Base-by-base conservation (phyloP, 768 basidiomycete genomes). In the Tylopilus vinaceipallidus region DNA sequence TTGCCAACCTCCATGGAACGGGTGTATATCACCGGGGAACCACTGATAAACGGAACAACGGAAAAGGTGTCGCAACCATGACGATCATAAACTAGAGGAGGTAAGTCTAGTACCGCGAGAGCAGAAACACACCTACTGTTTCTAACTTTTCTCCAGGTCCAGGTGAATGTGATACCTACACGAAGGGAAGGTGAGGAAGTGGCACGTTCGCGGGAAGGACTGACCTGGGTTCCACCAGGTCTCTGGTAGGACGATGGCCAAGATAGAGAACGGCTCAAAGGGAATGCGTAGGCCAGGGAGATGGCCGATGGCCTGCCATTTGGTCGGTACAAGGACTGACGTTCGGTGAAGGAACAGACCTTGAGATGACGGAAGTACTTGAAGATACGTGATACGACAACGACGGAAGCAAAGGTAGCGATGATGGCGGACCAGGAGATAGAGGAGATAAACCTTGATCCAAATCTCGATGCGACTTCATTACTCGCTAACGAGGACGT, bases 61-160 rank as follows among this genome's bases (percentile, higher is more conserved):
- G 57, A 63, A 27, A 63, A 52, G 6, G 58, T 63, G 43, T 63
- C 55, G 19, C 42, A 45, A 4, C 52, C 49, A 56, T 53, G 52
- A 36, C 36, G 54, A 37, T 19, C 32, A 35, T 63, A 63, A 37
- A 62, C 62, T 64, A 29, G 8, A 20, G 34, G 23, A 39, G 10
- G 22, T 51, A 42, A 51, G 49, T 24, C 10, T 3, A 20, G 7
- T 22, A 13, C 4, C 14, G 10, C 42, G n/a, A 30, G 9, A 24
- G 16, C 10, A 30, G 26, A 20, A 23, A 14, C 1, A 24, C 10
- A 22, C 52, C 20, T 36, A 50, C 60, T 24, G 20, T 60, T 63
- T 24, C 27, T 62, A 6, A 39, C 49, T 37, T 55, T 56, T 47
- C 58, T 60, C 62, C 58, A 63, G 29, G 52, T 50, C 61, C 62